A percentile compares a stretch with the other conserved stretches of the same genome.
Evolutionary conservation across 306 rosid genomes (phyloP).

Genomic region (Quercus ilex): DNA sequence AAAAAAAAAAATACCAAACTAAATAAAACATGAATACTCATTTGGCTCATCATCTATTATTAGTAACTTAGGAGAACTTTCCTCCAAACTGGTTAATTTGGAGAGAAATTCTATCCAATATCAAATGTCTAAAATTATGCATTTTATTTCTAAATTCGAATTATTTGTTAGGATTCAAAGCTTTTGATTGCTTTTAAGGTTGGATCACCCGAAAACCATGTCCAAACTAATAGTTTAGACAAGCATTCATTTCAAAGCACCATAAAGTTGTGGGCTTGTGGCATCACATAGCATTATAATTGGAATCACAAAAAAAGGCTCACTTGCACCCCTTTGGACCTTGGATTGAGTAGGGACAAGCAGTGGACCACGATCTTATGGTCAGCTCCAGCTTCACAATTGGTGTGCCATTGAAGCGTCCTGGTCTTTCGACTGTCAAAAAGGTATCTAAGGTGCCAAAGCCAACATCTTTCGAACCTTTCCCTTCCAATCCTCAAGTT

Average conservation of each 20-base stretch:
- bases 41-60: too few relatives aligned
- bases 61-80: too few relatives aligned
- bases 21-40: too few relatives aligned
- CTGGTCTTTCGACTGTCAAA: slow-evolving; percentile 12
- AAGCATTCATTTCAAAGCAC: not conserved
- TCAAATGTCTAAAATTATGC: too few relatives aligned
- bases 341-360: slow-evolving; percentile 32
- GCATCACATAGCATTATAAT: slow-evolving; percentile 13
- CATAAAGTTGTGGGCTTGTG: slow-evolving; percentile 35
- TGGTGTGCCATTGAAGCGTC: slow-evolving; percentile 16
- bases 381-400: slow-evolving; percentile 21
- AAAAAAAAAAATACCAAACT: too few relatives aligned
- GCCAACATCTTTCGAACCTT: slow-evolving; percentile 40
- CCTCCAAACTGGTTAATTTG: too few relatives aligned
- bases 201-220: not conserved
- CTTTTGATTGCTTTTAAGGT: not conserved
- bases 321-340: slow-evolving; percentile 30
- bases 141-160: too few relatives aligned
- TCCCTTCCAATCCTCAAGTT: slow-evolving; percentile 34
- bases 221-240: slow-evolving; percentile 1
- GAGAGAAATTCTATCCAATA: too few relatives aligned
- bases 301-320: slow-evolving; percentile 28
- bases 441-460: slow-evolving; percentile 34
- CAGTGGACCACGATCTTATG: slow-evolving; percentile 27
- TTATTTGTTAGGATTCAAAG: not conserved